Base-by-base conservation (phyloP, 1,139 yeast species). In the Kurtzmaniella quercitrusa region DNA sequence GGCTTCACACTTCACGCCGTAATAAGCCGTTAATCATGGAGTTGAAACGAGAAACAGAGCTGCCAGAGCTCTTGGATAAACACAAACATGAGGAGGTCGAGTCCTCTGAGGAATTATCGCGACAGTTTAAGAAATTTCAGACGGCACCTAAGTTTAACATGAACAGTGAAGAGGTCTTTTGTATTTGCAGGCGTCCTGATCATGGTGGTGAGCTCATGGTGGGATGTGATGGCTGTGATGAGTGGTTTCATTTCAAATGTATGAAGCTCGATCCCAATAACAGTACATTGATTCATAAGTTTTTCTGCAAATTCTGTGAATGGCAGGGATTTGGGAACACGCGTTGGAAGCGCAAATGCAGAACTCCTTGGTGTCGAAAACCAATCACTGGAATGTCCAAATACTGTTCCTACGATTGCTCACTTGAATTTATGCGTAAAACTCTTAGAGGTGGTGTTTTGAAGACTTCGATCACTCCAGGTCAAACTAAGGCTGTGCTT, bases 201-300 rank as follows among this genome's bases (percentile, higher is more conserved):
- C 71, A 74, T 47, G 95, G 93, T 1, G 78, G 77, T 1, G 86
- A 86, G 59, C 59, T 84, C 48, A 89, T 89, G 97, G 85, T 91
- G 18, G 89, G 87, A 0, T 91, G 98, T 59, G 97, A 89, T 59
- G 91, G 88, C 6, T 91, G 98, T 63, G 96, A 89, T 56, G 96
- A 88, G 50, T 91, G 98, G 98, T 91, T 76, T 57, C 97, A 91
- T 62, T 88, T 91, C 59, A 70, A 68, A 39, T 91, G 97, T 56
- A 78, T 89, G 73, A 74, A 74, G 46, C 59, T 89, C 38, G 70
- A 80, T 40, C 63, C 61, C n/a, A 62, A 67, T 36, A 77, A 76
- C 54, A 75, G 79, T 43, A 69, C 73, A 38, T 66, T 89, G 43
- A 81, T 89, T 7, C 74, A 78, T 39, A 76, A 76, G 45, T 91